phyloP scores from a whole-genome alignment of 2,329 filamentous ascomycete genomes.

The Eutypa lata region DNA sequence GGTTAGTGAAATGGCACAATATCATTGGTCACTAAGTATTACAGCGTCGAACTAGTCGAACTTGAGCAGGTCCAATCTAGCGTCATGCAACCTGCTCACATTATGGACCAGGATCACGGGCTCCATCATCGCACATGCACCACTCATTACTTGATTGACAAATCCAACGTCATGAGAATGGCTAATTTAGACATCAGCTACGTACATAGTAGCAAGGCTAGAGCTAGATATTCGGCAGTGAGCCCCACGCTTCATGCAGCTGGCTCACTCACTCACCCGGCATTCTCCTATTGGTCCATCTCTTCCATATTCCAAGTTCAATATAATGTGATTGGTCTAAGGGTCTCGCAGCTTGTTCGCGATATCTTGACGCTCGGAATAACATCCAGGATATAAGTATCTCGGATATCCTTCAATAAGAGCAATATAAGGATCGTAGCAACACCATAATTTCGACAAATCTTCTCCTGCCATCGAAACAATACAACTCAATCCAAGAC shows the following conservation, averaged over 20 bases:
- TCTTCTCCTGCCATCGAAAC: constrained; percentile 14
- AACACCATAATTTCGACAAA: constrained; percentile 11
- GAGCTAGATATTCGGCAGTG: no score
- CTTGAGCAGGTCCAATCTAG: constrained; percentile 14
- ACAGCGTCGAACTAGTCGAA: neutral
- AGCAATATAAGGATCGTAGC: constrained; percentile 21
- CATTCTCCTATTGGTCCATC: constrained; percentile 12
- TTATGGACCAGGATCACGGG: constrained; percentile 1
- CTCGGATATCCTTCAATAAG: constrained; percentile 14
- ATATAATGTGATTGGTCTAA: constrained; percentile 5
- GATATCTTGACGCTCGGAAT: constrained; percentile 3
- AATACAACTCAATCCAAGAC: constrained; percentile 12
- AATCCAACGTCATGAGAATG: no score
- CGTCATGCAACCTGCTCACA: constrained; percentile 32
- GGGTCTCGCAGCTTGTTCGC: constrained; percentile 23
- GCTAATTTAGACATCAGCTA: no score
- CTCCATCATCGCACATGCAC: no score
- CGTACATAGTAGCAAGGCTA: no score
- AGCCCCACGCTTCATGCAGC: constrained; percentile 19
- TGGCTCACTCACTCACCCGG: constrained; percentile 20
- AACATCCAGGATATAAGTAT: constrained; percentile 5
- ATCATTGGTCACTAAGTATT: constrained; percentile 3
- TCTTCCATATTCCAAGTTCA: constrained; percentile 1
- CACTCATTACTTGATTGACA: no score
- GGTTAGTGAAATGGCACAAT: constrained; percentile 2